Conservation (phyloP, 139 green algal species). For the Volvox reticuliferus region DNA sequence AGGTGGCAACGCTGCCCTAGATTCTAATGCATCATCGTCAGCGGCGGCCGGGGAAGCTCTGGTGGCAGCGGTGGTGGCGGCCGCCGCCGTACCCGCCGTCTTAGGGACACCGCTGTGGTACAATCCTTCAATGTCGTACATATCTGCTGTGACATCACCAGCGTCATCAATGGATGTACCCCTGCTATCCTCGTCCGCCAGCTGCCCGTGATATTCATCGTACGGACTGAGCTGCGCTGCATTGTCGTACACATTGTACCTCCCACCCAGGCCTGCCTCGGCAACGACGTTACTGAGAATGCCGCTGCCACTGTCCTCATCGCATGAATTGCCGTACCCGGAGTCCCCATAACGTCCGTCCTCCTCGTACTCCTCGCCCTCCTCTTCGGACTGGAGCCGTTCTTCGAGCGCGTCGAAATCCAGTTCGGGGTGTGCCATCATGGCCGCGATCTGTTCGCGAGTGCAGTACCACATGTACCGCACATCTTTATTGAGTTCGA, state of each 20-base stretch:
- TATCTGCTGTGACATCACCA: background rate
- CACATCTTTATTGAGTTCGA: too few species aligned
- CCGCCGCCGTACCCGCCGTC: too few species aligned
- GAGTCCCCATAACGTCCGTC: background rate
- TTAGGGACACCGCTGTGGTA: too few species aligned
- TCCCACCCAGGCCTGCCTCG: background rate
- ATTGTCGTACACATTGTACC: background rate
- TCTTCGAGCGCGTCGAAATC: slow-evolving; percentile 50
- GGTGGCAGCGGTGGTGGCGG: too few species aligned
- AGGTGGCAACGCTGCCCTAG: too few species aligned
- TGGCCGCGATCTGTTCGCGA: slow-evolving; percentile 48
- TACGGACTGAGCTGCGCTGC: background rate
- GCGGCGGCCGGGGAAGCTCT: too few species aligned
- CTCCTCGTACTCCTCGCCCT: background rate
- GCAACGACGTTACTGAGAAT: background rate
- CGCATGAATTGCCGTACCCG: background rate
- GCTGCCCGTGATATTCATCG: too few species aligned
- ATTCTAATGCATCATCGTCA: too few species aligned
- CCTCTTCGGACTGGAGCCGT: background rate
- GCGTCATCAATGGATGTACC: too few species aligned
- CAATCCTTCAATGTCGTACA: too few species aligned
- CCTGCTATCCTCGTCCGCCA: too few species aligned
- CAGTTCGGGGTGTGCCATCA: slow-evolving; percentile 50
- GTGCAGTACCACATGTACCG: too few species aligned
- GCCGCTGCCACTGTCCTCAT: background rate